Evolutionary conservation across 2,329 filamentous ascomycete species (phyloP).

Genomic region (Paecilomyces niveus): DNA sequence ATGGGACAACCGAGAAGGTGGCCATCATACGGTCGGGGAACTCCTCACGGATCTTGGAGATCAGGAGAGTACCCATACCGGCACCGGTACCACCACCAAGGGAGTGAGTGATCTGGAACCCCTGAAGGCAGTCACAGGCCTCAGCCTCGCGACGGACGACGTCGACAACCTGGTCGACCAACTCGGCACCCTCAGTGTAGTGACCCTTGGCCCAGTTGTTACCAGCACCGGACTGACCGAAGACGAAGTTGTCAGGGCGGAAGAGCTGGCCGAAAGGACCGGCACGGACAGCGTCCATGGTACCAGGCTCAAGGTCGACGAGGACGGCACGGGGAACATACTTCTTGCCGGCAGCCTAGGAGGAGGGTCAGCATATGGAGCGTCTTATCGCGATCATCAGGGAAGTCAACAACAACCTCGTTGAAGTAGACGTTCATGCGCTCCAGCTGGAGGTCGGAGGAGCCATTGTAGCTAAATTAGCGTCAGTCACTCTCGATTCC

Average conservation of each 20-base stretch:
- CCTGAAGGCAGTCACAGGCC: constrained; percentile 98
- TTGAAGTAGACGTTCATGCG: constrained; percentile 99
- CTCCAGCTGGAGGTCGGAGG: constrained; percentile 98
- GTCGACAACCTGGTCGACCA: constrained; percentile 96
- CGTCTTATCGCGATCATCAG: neutral
- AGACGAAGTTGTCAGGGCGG: constrained; percentile 99
- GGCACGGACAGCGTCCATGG: constrained; percentile 98
- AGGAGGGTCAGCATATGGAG: neutral
- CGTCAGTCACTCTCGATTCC: constrained; percentile 15
- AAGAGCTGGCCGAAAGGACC: constrained; percentile 98
- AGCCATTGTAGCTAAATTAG: constrained; percentile 77
- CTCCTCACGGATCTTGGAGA: constrained; percentile 99
- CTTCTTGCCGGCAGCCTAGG: constrained; percentile 89
- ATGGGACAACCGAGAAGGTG: constrained; percentile 97
- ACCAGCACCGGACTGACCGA: constrained; percentile 97
- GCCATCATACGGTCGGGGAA: constrained; percentile 99
- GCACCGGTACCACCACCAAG: constrained; percentile 99
- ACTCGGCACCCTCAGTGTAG: constrained; percentile 99
- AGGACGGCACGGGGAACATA: constrained; percentile 99
- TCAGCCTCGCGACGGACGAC: constrained; percentile 98
- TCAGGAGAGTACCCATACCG: constrained; percentile 98
- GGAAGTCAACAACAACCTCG: constrained; percentile 50
- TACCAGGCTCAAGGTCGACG: constrained; percentile 98
- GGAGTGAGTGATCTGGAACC: constrained; percentile 99
- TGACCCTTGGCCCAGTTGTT: constrained; percentile 99